Conservation (phyloP, 164 flowering plant species). For the Echeveria elegans region DNA sequence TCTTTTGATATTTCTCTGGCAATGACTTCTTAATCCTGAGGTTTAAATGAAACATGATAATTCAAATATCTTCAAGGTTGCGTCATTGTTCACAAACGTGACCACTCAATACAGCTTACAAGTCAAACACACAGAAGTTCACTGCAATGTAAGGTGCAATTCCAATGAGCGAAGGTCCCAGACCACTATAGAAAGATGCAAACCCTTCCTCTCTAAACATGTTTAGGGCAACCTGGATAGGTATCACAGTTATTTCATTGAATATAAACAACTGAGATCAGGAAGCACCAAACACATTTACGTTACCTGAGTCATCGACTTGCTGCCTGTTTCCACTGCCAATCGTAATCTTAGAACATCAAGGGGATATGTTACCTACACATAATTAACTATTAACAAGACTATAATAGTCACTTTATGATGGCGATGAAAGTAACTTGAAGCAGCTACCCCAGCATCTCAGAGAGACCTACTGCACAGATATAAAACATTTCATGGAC, state of each 20-base stretch:
- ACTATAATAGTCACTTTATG: not conserved
- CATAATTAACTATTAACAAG: not conserved
- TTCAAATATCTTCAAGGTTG: not conserved
- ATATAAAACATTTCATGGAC: not conserved
- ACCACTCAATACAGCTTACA: conserved; percentile 49
- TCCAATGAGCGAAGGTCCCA: conserved; percentile 93
- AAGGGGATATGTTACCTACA: conserved; percentile 86
- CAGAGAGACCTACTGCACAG: not conserved
- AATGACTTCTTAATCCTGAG: conserved; percentile 79
- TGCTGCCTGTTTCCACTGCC: conserved; percentile 86
- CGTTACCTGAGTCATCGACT: conserved; percentile 75
- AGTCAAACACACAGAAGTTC: conserved; percentile 37
- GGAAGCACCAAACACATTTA: not conserved
- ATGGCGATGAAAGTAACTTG: not conserved
- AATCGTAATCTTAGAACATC: conserved; percentile 89
- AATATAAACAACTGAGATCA: not conserved
- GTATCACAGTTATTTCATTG: not conserved
- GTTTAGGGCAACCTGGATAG: conserved; percentile 68
- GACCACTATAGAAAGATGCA: conserved; percentile 80
- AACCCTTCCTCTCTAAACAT: conserved; percentile 93
- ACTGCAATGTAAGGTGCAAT: conserved; percentile 95
- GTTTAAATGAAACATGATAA: not conserved
- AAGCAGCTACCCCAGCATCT: not conserved
- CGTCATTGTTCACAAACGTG: not conserved
- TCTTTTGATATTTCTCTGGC: conserved; percentile 74